phyloP scores from a whole-genome alignment of 2,329 filamentous ascomycete species.

The Whalleya microplaca region DNA sequence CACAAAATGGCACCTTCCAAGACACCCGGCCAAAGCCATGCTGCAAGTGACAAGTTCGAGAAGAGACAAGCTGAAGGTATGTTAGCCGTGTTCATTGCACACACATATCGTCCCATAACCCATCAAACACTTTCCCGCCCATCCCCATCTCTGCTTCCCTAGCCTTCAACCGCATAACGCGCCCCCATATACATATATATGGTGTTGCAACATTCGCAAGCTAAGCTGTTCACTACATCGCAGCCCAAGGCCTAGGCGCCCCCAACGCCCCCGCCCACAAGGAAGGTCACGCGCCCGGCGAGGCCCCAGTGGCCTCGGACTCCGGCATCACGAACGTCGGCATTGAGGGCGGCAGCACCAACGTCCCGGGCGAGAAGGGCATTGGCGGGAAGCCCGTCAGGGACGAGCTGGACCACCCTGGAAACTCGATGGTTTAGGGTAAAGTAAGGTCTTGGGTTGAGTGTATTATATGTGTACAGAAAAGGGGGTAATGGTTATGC shows the following conservation, averaged over 20 bases:
- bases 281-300: conserved; percentile 29
- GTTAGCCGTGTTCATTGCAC: background rate
- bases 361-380: conserved; percentile 31
- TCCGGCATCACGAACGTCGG: conserved; percentile 28
- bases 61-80: conserved; percentile 31
- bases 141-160: background rate
- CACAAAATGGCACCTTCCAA: conserved; percentile 28
- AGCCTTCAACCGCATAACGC: background rate
- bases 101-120: background rate
- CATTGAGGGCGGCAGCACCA: conserved; percentile 28
- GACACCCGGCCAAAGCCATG: conserved; percentile 31
- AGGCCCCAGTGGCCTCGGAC: conserved; percentile 31
- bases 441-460: no score
- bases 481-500: no score
- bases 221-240: no score
- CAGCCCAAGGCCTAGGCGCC: conserved; percentile 33
- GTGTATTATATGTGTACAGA: no score
- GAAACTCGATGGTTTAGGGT: conserved; percentile 28
- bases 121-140: background rate
- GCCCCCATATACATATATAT: no score
- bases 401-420: conserved; percentile 23
- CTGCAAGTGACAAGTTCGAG: conserved; percentile 32
- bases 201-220: no score
- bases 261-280: conserved; percentile 31
- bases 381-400: conserved; percentile 27